These are phyloP conservation scores for Ballota nigra DNA, from an alignment of 257 asterid species.

Conservation along the genomic window DNA sequence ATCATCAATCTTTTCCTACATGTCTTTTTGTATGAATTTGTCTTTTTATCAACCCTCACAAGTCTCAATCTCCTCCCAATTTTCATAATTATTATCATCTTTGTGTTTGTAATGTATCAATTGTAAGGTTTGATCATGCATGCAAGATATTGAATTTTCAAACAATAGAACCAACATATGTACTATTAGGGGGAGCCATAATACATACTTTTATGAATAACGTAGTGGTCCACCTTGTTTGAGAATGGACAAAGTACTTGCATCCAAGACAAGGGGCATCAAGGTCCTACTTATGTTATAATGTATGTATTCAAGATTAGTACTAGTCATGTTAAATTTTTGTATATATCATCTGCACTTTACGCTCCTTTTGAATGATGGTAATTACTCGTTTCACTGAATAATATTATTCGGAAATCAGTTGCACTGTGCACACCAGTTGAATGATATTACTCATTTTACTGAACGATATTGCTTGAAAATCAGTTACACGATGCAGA, in stretches of 20 bases:
- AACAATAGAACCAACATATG: background rate
- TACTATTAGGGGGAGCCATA: background rate
- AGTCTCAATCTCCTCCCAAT: constrained; percentile 24
- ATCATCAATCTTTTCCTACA: constrained; percentile 31
- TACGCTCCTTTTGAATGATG: too few species aligned
- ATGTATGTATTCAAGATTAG: background rate
- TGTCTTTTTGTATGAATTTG: constrained; percentile 42
- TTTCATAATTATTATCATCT: background rate
- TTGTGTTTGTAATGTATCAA: background rate
- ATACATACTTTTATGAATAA: background rate
- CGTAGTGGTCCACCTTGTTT: constrained; percentile 12
- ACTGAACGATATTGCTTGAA: too few species aligned
- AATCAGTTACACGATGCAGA: too few species aligned
- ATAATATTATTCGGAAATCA: too few species aligned
- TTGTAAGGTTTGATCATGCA: background rate
- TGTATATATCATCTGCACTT: too few species aligned
- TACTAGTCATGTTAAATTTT: too few species aligned
- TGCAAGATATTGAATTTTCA: background rate
- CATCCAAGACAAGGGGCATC: constrained; percentile 19
- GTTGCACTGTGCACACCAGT: too few species aligned
- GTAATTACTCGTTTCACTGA: too few species aligned
- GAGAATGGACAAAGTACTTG: constrained; percentile 20
- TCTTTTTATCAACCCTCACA: constrained; percentile 23
- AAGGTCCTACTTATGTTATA: background rate
- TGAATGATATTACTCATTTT: too few species aligned